A percentile compares a stretch with the other conserved stretches of the same genome.
Conservation (phyloP, 306 rosid species). For the Vigna hirtella region DNA sequence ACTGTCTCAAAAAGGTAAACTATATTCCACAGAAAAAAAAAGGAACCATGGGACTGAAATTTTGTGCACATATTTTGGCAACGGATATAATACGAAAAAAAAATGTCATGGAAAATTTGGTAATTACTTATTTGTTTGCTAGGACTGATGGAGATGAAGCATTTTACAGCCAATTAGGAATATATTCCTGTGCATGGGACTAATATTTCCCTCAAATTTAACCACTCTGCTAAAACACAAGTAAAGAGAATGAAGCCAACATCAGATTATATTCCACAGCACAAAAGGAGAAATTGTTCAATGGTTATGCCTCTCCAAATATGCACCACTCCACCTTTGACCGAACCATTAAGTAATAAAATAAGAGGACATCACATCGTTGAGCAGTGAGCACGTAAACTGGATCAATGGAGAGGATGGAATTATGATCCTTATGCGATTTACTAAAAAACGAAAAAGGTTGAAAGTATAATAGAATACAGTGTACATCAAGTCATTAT, state of each 20-base stretch:
- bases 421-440: neutral
- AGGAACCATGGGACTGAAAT: neutral
- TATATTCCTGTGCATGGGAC: neutral
- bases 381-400: neutral
- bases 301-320: neutral
- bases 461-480: too few relatives aligned
- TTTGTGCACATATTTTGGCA: conserved; percentile 51
- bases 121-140: neutral
- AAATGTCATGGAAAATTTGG: neutral
- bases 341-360: too few relatives aligned
- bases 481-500: too few relatives aligned
- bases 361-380: neutral
- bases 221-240: neutral
- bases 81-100: conserved; percentile 11
- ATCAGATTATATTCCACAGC: conserved; percentile 5
- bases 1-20: neutral
- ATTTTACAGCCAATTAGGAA: neutral
- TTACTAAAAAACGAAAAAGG: too few relatives aligned
- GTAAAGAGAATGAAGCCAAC: neutral
- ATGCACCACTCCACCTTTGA: neutral
- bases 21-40: neutral
- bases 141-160: neutral
- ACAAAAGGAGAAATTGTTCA: neutral
- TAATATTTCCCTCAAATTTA: neutral
- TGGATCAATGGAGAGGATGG: neutral